Base-by-base conservation (phyloP, 116 monocot species). In the Iris pallida region DNA sequence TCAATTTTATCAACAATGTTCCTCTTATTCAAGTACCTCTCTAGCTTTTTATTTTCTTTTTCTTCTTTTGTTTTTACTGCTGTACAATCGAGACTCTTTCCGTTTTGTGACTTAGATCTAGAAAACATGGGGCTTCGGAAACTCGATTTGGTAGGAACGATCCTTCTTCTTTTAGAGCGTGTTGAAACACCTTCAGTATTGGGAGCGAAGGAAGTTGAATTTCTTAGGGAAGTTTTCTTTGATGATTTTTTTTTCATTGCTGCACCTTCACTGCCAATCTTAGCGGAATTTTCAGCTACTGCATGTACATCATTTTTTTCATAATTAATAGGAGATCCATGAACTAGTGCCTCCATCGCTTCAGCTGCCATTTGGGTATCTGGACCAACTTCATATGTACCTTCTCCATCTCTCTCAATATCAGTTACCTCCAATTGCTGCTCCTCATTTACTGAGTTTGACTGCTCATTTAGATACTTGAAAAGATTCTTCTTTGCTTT, bases 351-450 rank as follows among this genome's bases (percentile, higher is more conserved):
- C 18, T 89, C 78, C 66, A 95, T 88, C 16, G 84, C 95, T 81
- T 95, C 88, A 61, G 75, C 86, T 70, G 91, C 91, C 75, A 91
- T 82, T 80, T 95, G 91, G 57, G 95, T 95, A 73, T 83, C 86
- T 68, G 88, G 95, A 43, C 91, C 89, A 68, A 78, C 61, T 68
- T 65, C 76, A 55, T 72, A 52, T 17, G 53, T 41, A 56, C 0
- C 30, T 30, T 54, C 63, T 20, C 44, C 56, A 72, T 16, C 64
- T 51, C 6, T 20, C 19, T 54, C 69, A 57, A 20, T 2, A 72
- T 56, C 63, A 56, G 42, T 41, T 47, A n/a, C 20, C 12, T 71
- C 75, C n/a, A 70, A 42, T 51, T 71, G 43, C 75, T 70, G 64
- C 43, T 76, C 79, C 73, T 59, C 11, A 65, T 45, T 64, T 59